A percentile compares a stretch with the other conserved stretches of the same genome.
phyloP scores from a whole-genome alignment of 202 grass and related monocot species.

The Hordeum pubiflorum region DNA sequence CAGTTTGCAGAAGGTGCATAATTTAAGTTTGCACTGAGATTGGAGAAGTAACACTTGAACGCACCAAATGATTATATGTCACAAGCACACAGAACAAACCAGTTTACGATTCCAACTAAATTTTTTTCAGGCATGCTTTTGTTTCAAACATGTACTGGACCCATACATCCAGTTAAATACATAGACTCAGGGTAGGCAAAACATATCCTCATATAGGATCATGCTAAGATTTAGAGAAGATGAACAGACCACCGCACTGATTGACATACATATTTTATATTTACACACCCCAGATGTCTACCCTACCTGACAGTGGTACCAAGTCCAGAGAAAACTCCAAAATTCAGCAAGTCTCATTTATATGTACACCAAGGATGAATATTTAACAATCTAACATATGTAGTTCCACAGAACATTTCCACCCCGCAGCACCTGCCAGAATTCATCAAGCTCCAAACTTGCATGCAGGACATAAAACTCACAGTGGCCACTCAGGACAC shows the following conservation, averaged over 20 bases:
- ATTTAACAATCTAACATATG: background rate
- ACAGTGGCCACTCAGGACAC: background rate
- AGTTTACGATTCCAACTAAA: background rate
- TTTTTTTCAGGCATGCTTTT: background rate
- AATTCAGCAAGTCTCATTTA: background rate
- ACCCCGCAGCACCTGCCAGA: background rate
- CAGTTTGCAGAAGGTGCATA: background rate
- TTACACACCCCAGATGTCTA: background rate
- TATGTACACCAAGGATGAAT: too few species aligned
- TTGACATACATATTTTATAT: background rate
- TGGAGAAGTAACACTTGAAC: background rate
- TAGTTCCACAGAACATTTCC: background rate
- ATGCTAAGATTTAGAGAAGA: background rate
- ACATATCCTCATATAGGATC: background rate
- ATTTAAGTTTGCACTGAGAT: background rate
- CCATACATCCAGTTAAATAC: background rate
- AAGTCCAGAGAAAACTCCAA: background rate
- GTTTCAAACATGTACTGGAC: background rate
- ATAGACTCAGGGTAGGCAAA: background rate
- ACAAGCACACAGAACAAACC: background rate
- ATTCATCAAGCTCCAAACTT: background rate
- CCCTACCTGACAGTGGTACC: background rate
- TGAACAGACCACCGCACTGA: background rate
- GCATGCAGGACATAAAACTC: background rate
- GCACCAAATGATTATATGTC: background rate